Percentiles rank a stretch among this genome's conserved stretches.
Conservation (phyloP, 192 early-diverging fungal species). For the Linderina pennispora region DNA sequence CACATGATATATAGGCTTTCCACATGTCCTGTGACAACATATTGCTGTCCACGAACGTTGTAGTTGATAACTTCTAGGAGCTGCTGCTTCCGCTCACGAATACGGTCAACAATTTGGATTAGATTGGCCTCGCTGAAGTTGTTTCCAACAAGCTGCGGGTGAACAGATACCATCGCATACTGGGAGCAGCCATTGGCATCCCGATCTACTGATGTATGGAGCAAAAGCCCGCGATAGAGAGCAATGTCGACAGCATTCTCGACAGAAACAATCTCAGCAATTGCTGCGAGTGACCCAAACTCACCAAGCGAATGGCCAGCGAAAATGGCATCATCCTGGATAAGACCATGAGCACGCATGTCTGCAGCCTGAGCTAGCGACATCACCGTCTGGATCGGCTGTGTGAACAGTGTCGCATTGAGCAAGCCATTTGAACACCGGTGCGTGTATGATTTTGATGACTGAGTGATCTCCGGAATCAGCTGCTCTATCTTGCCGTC, state of each 20-base stretch:
- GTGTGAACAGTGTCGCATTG: conserved; percentile 85
- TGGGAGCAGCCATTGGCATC: conserved; percentile 72
- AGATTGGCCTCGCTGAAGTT: conserved; percentile 76
- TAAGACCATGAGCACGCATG: conserved; percentile 74
- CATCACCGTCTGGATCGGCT: conserved; percentile 81
- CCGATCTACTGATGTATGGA: conserved; percentile 82
- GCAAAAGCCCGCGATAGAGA: conserved; percentile 91
- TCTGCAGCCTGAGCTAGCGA: conserved; percentile 82
- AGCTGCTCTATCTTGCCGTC: conserved; percentile 55
- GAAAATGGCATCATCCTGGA: conserved; percentile 70
- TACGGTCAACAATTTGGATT: conserved; percentile 50
- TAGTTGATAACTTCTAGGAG: conserved; percentile 90
- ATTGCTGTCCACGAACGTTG: conserved; percentile 91
- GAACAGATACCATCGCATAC: conserved; percentile 88
- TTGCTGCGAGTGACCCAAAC: conserved; percentile 75
- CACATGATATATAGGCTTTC: no score
- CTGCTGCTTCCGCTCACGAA: conserved; percentile 65
- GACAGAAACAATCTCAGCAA: conserved; percentile 73
- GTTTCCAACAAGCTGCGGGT: conserved; percentile 71
- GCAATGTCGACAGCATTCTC: conserved; percentile 78
- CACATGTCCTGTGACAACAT: conserved; percentile 78
- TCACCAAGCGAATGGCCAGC: conserved; percentile 90
- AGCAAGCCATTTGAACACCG: conserved; percentile 70
- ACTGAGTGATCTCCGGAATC: conserved; percentile 71
- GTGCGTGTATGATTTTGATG: conserved; percentile 77